phyloP scores from a whole-genome alignment of 441 rosid genomes.

The Isatis lusitanica region DNA sequence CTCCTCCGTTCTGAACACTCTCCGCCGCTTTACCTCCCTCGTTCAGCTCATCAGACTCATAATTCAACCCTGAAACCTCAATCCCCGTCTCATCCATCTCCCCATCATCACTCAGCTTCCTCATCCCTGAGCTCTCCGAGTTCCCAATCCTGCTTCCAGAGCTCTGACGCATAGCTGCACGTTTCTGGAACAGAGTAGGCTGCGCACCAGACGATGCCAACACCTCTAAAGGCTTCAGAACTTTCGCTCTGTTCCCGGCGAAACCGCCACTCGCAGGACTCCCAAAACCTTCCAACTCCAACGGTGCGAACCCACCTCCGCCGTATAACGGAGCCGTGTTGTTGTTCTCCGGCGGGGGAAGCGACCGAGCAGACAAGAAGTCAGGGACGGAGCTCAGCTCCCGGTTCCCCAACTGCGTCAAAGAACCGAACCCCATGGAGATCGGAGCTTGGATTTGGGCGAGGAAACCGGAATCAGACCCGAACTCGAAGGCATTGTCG shows the following conservation, averaged over 20 bases:
- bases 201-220: slow-evolving; percentile 55
- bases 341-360: slow-evolving; percentile 40
- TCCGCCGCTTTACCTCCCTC: slow-evolving; percentile 42
- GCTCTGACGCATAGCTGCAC: slow-evolving; percentile 62
- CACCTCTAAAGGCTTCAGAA: slow-evolving; percentile 52
- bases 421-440: slow-evolving; percentile 46
- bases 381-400: slow-evolving; percentile 49
- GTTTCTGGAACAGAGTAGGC: slow-evolving; percentile 73
- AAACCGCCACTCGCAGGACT: slow-evolving; percentile 43
- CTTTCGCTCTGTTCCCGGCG: slow-evolving; percentile 41
- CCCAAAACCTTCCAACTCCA: slow-evolving; percentile 54
- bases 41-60: slow-evolving; percentile 61
- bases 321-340: slow-evolving; percentile 24
- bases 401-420: slow-evolving; percentile 43
- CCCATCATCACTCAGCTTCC: slow-evolving; percentile 44
- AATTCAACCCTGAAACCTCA: slow-evolving; percentile 58
- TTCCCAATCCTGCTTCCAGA: slow-evolving; percentile 47
- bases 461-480: slow-evolving; percentile 51
- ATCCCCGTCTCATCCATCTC: slow-evolving; percentile 50
- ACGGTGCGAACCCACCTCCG: slow-evolving; percentile 41
- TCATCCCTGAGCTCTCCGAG: slow-evolving; percentile 52
- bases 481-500: slow-evolving; percentile 60
- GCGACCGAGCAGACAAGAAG: slow-evolving; percentile 40
- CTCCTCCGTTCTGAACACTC: slow-evolving; percentile 43
- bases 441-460: slow-evolving; percentile 45